A percentile compares a stretch with the other conserved stretches of the same genome.
Evolutionary conservation across 2,329 filamentous ascomycete species (phyloP).

Genomic region (Orbilia oligospora): DNA sequence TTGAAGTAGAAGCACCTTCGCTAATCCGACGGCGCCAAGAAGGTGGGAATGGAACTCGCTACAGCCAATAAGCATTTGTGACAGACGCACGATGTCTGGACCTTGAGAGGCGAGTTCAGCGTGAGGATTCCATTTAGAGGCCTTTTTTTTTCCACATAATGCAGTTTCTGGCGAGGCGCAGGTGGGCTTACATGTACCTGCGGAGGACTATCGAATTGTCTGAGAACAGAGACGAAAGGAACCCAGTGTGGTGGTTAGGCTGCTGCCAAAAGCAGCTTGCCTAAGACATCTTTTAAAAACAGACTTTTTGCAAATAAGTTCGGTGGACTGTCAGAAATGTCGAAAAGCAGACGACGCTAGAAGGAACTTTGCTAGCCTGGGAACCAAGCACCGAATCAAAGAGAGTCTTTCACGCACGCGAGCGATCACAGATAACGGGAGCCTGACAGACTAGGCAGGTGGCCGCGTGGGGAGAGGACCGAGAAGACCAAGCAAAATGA

Average conservation of each 20-base stretch:
- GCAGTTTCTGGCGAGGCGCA: conserved; percentile 46
- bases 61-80: conserved; percentile 43
- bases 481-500: conserved; percentile 1
- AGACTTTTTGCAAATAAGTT: background rate
- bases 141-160: conserved; percentile 12
- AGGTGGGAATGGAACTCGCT: conserved; percentile 2
- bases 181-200: background rate
- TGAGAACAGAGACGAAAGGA: conserved; percentile 25
- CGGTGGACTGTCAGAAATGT: conserved; percentile 1
- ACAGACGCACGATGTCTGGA: conserved; percentile 43
- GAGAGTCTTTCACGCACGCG: conserved; percentile 34
- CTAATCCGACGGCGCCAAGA: conserved; percentile 32
- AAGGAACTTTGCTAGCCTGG: background rate
- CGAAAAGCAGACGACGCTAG: background rate
- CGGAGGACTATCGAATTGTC: conserved; percentile 29
- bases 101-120: background rate
- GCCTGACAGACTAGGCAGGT: conserved; percentile 55
- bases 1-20: conserved; percentile 25
- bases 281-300: conserved; percentile 16
- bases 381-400: conserved; percentile 37
- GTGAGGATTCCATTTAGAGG: conserved; percentile 2
- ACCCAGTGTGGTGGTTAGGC: conserved; percentile 30
- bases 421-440: conserved; percentile 39
- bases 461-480: conserved; percentile 29
- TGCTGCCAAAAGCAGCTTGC: conserved; percentile 32